Evolutionary conservation across 192 early-diverging fungal genomes (phyloP).

Genomic region (Coemansia sp.): DNA sequence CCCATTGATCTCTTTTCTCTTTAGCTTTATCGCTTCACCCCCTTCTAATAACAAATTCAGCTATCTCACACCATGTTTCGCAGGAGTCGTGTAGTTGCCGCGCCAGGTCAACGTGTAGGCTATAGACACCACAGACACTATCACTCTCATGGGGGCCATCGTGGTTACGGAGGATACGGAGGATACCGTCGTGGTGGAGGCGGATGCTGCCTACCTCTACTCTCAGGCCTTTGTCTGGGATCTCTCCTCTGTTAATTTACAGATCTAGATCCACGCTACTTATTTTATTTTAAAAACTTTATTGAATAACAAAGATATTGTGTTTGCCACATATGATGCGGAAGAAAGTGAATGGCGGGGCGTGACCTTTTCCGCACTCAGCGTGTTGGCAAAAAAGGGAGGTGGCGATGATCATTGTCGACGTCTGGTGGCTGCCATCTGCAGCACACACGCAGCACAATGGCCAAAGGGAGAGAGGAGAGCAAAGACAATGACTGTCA

Average conservation of each 20-base stretch:
- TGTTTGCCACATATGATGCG: background rate
- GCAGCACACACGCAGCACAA: background rate
- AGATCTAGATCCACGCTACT: background rate
- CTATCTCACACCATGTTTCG: conserved; percentile 13
- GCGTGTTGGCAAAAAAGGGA: background rate
- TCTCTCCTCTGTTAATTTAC: background rate
- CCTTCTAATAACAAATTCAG: background rate
- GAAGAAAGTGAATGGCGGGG: background rate
- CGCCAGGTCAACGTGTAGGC: conserved; percentile 8
- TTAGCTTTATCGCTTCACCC: background rate
- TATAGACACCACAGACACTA: conserved; percentile 9
- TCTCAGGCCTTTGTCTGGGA: conserved; percentile 8
- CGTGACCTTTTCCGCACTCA: background rate
- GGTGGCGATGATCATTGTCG: background rate
- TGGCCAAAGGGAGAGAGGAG: background rate
- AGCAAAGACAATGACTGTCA: background rate
- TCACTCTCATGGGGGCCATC: background rate
- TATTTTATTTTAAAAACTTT: background rate
- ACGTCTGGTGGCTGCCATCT: background rate
- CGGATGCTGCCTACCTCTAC: conserved; percentile 8
- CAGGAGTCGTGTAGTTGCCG: conserved; percentile 13
- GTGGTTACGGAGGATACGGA: background rate
- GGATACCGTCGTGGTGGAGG: background rate
- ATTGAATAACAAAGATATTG: background rate
- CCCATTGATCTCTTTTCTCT: background rate